phyloP scores from a whole-genome alignment of 768 basidiomycete species.

The Imleria badia region DNA sequence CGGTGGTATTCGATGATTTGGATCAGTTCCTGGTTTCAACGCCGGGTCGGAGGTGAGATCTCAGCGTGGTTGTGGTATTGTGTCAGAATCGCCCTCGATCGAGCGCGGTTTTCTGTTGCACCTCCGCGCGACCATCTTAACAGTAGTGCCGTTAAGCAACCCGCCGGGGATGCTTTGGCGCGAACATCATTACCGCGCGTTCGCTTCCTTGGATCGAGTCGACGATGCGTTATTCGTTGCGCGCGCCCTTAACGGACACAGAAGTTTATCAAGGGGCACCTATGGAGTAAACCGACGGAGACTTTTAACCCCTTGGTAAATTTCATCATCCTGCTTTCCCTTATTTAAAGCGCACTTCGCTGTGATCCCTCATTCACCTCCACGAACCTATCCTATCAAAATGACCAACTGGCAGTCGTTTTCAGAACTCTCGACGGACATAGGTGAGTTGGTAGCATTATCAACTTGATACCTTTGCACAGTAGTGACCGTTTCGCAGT shows the following conservation, averaged over 20 bases:
- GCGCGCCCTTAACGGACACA: constrained; percentile 12
- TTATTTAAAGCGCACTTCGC: not conserved
- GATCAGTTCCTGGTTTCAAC: not conserved
- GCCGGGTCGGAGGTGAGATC: not conserved
- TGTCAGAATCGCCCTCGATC: constrained; percentile 5
- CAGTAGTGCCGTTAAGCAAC: constrained; percentile 17
- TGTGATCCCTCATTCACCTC: not conserved
- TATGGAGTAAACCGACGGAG: constrained; percentile 1
- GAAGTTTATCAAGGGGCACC: constrained; percentile 8
- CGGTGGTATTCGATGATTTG: not conserved
- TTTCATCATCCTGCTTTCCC: not conserved
- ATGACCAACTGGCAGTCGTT: constrained; percentile 46
- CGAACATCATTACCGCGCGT: constrained; percentile 10
- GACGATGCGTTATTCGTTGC: not conserved
- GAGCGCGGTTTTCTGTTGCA: constrained; percentile 4
- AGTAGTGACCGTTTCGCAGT: constrained; percentile 23
- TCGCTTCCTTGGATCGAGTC: constrained; percentile 18
- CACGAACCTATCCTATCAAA: constrained; percentile 1
- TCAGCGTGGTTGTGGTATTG: not conserved
- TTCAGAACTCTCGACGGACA: constrained; percentile 36
- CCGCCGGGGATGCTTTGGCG: constrained; percentile 3
- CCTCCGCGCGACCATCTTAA: constrained; percentile 11
- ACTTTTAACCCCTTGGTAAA: constrained; percentile 10
- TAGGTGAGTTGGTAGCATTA: constrained; percentile 28
- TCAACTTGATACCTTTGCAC: not conserved